These are phyloP conservation scores for Paraleonurus japonicus DNA, from an alignment of 257 asterid genomes.

Conservation along the genomic window DNA sequence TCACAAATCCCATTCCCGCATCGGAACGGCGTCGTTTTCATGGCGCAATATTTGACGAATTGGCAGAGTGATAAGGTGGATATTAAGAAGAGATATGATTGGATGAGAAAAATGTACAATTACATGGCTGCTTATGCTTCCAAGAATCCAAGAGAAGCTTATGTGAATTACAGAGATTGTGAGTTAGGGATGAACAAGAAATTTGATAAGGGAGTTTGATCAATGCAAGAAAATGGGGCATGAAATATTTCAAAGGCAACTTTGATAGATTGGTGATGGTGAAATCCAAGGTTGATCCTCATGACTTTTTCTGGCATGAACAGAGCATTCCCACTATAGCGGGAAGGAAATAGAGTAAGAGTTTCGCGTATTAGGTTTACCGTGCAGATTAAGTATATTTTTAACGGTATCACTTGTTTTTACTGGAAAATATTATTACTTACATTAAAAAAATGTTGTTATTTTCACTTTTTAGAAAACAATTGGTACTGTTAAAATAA, in stretches of 20 bases:
- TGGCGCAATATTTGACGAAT: constrained; percentile 19
- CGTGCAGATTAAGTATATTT: no score
- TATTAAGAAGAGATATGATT: neutral
- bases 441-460: no score
- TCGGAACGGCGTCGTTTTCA: constrained; percentile 17
- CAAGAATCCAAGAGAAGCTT: constrained; percentile 22
- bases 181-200: constrained; percentile 14
- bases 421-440: no score
- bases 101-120: constrained; percentile 18
- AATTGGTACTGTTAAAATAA: no score
- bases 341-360: neutral
- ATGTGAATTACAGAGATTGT: constrained; percentile 28
- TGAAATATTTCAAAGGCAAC: constrained; percentile 5
- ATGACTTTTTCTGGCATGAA: constrained; percentile 29
- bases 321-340: constrained; percentile 27
- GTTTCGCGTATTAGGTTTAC: no score
- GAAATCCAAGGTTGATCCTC: constrained; percentile 27
- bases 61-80: constrained; percentile 13
- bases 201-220: neutral
- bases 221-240: constrained; percentile 9
- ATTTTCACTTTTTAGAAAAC: no score
- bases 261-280: constrained; percentile 14
- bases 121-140: constrained; percentile 15
- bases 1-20: constrained; percentile 17
- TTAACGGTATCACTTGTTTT: no score